Evolutionary conservation across 768 basidiomycete genomes (phyloP).

Genomic region (Russula compacta): DNA sequence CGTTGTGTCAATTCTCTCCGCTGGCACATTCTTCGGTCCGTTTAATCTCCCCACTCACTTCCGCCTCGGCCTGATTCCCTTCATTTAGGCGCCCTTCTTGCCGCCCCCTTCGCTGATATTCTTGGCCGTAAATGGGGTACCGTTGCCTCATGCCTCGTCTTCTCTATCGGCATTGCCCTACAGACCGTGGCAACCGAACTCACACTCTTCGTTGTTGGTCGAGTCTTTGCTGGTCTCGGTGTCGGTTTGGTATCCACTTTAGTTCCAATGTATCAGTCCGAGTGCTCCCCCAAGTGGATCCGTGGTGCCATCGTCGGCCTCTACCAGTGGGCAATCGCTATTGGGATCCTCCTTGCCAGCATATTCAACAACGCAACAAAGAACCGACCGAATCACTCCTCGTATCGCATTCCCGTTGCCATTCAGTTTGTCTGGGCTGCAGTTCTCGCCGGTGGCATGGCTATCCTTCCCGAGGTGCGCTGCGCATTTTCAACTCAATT

Average conservation of each 20-base stretch:
- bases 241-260: constrained; percentile 63
- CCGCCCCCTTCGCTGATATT: constrained; percentile 44
- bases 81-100: constrained; percentile 40
- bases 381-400: constrained; percentile 22
- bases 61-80: not conserved
- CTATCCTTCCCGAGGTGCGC: constrained; percentile 50
- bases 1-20: constrained; percentile 65
- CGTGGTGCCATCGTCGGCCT: constrained; percentile 62
- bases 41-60: constrained; percentile 13
- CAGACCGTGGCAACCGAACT: constrained; percentile 48
- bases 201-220: constrained; percentile 44
- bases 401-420: constrained; percentile 64
- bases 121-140: constrained; percentile 44
- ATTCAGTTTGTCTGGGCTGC: constrained; percentile 76
- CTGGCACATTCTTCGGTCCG: constrained; percentile 74
- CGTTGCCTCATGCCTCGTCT: constrained; percentile 39
- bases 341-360: constrained; percentile 43
- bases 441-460: constrained; percentile 62
- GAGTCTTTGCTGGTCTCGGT: constrained; percentile 74
- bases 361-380: constrained; percentile 44
- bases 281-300: constrained; percentile 25
- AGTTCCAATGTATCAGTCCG: constrained; percentile 27
- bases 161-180: constrained; percentile 55
- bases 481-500: not conserved
- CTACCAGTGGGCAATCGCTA: constrained; percentile 68